Conservation (phyloP, 176 grass and related monocot genomes). For the Rhipidocladum racemiflorum region DNA sequence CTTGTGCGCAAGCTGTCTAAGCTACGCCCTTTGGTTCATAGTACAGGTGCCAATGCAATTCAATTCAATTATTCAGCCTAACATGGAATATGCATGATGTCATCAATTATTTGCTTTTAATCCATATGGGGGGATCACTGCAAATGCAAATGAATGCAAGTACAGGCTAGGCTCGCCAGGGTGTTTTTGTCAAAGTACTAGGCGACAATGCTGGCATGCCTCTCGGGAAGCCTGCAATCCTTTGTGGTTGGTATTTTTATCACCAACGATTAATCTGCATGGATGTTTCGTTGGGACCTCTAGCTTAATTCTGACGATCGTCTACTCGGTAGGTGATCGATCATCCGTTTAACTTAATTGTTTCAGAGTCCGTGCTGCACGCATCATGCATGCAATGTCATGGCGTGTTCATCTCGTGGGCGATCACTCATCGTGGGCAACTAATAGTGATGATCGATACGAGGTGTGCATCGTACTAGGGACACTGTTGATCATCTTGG, state of each 20-base stretch:
- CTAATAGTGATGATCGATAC: not conserved
- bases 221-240: constrained; percentile 19
- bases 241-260: not conserved
- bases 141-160: not conserved
- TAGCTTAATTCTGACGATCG: constrained; percentile 19
- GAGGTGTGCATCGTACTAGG: constrained; percentile 3
- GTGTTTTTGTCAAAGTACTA: constrained; percentile 30
- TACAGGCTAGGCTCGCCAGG: constrained; percentile 35
- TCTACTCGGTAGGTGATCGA: constrained; percentile 40
- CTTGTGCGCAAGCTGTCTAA: constrained; percentile 31
- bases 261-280: not conserved
- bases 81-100: too few species aligned
- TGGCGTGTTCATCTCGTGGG: constrained; percentile 15
- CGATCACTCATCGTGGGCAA: not conserved
- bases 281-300: constrained; percentile 44
- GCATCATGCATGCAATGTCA: not conserved
- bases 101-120: too few species aligned
- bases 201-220: constrained; percentile 39
- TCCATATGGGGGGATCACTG: too few species aligned
- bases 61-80: not conserved
- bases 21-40: constrained; percentile 41
- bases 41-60: constrained; percentile 7
- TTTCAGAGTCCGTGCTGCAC: too few species aligned
- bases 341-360: too few species aligned
- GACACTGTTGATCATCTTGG: not conserved